Evolutionary conservation across 1,284 basidiomycete species (phyloP).

Genomic region (Peniophora sp.): DNA sequence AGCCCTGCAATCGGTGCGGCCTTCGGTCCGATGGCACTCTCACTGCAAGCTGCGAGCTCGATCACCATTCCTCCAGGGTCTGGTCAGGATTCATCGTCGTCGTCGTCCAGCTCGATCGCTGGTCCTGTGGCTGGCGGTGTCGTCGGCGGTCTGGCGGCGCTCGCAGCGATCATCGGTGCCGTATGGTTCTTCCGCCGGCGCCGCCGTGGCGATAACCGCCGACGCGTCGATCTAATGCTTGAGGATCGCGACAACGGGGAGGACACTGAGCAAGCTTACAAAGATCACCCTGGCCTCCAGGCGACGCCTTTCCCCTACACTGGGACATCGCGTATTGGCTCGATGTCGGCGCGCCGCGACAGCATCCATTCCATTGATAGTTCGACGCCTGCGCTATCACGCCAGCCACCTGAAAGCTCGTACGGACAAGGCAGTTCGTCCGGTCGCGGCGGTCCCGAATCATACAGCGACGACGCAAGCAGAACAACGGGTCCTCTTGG

Average conservation of each 20-base stretch:
- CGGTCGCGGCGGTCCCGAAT: not conserved
- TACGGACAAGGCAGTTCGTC: not conserved
- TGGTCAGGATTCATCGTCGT: not conserved
- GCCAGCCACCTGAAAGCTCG: not conserved
- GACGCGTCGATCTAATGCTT: not conserved
- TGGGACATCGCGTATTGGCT: not conserved
- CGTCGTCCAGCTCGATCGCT: not conserved
- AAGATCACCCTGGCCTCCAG: not conserved
- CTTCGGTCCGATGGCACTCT: not conserved
- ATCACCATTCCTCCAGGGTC: not conserved
- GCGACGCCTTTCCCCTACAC: not conserved
- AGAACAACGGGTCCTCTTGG: not conserved
- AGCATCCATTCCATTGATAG: not conserved
- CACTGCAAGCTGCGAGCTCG: not conserved
- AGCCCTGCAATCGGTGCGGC: not conserved
- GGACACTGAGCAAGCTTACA: not conserved
- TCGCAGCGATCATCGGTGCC: slow-evolving; percentile 2
- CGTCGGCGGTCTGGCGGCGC: slow-evolving; percentile 2
- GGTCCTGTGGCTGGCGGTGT: slow-evolving; percentile 4
- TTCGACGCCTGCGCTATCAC: not conserved
- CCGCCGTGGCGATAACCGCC: not conserved
- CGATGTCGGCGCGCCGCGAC: not conserved
- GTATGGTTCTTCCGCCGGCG: slow-evolving; percentile 6
- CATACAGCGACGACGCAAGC: not conserved
- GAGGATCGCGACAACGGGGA: not conserved